Evolutionary conservation across 2,329 filamentous ascomycete genomes (phyloP), one percentile per base, ranked within the genome.

Genomic region (Verticillium tricorpus): DNA sequence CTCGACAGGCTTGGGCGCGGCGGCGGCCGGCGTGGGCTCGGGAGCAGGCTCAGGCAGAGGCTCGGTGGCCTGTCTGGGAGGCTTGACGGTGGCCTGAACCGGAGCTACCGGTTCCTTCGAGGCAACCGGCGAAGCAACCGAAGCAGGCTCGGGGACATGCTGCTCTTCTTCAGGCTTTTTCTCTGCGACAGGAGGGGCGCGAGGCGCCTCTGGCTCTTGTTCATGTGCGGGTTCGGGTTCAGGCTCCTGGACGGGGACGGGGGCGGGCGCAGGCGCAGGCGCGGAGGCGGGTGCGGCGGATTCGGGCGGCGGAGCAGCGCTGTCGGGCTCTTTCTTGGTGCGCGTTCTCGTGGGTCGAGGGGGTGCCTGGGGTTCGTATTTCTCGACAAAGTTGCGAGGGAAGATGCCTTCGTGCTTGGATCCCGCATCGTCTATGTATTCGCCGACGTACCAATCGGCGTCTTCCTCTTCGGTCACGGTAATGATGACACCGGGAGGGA

Each of bases 321-420:
- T 65, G 56, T 78, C 76, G 28, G 73, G 62, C 40, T 89, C 87
- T 72, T 87, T 90, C 80, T 89, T 93, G 59, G 84, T 78, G 67
- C 91, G 88, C 17, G 86, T 81, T 70, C 95, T 88, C 65, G 86
- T 84, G 62, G 95, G 95, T 63, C 95, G 88, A 63, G 93, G 92
- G 63, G 95, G 95, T 66, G 94, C 90, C 61, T 88, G 90, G 40
- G 95, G 95, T 75, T 98, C 94, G 77, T 92, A 96, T 78, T 89
- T 92, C 77, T 99, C 95, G 71, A 99, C 95, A 73, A 99, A 99
- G 78, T 98, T 99, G 74, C 90, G 89, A 59, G 93, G 94, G 76
- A 97, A 98, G 69, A 97, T 90, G 68, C 94, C 94, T 72, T 93
- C 88, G 73, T 88, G 85, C 76, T 89, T 92, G 65, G 76, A 78